Evolutionary conservation across 495 filamentous ascomycete species (phyloP), one percentile per base, ranked within the genome.

Genomic region (Parachaetomium inaequale): DNA sequence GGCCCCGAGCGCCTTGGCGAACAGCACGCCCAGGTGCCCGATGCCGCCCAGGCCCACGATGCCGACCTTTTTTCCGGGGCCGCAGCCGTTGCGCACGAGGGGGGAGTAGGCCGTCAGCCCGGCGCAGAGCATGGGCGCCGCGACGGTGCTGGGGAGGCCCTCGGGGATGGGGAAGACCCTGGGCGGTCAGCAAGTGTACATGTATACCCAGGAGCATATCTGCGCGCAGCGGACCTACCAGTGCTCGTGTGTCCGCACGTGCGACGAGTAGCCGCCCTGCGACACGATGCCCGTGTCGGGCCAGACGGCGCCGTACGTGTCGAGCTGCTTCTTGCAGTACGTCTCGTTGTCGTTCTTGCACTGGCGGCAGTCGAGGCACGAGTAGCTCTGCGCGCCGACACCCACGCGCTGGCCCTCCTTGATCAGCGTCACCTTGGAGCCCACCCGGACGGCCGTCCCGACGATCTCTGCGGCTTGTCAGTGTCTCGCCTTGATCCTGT

Each of bases 51-150:
- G 62, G 1, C 82, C 82, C 8, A 95, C 86, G 54, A 92, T 85
- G 42, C 82, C 91, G 21, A 94, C 87, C 72, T 90, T 91, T 76
- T 90, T 91, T n/a, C 89, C 89, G 0, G 88, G 87, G 0, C 87
- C 87, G 46, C 78, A 78, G n/a, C 87, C 87, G 69, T 89, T 85
- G 28, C 88, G 84, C 42, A 89, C 85, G 2, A 96, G 79, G 0
- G 91, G 91, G 36, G 84, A 87, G 76, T 87, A 96, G 31, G 85
- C 85, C 1, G 93, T 96, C 32, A 95, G 74, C 47, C 92, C 92
- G 36, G 90, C 92, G 72, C 92, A 96, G 68, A 96, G 81, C 90
- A 96, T 95, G 2, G 90, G 92, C 15, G 92, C 92, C 1, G 87
- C 90, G 32, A 85, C 69, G 45, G 80, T 80, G 66, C 78, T 85